These are phyloP conservation scores for Penicillium hordei DNA, from an alignment of 2,329 filamentous ascomycete species.

Conservation along the genomic window DNA sequence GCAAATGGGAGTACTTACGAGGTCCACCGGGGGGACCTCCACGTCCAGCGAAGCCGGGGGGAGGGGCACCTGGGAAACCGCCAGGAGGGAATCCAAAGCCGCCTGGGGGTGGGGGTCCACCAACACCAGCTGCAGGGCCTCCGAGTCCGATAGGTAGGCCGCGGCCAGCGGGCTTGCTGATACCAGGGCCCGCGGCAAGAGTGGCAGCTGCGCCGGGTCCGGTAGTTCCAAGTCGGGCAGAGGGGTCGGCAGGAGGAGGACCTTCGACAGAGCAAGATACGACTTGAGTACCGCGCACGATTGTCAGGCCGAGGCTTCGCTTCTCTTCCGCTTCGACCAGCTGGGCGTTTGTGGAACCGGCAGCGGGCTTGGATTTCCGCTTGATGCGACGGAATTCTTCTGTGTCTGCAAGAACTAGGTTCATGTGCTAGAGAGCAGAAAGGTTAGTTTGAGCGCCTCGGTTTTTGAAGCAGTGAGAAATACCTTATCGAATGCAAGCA, in stretches of 20 bases:
- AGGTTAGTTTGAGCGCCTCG: slow-evolving; percentile 5
- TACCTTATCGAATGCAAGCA: slow-evolving; percentile 98
- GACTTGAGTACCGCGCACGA: slow-evolving; percentile 90
- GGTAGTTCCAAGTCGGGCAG: slow-evolving; percentile 78
- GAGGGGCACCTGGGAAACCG: slow-evolving; percentile 54
- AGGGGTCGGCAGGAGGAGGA: slow-evolving; percentile 89
- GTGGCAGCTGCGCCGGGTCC: slow-evolving; percentile 66
- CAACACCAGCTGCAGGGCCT: slow-evolving; percentile 85
- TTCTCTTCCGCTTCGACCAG: slow-evolving; percentile 92
- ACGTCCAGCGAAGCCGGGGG: slow-evolving; percentile 53
- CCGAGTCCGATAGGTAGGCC: slow-evolving; percentile 80
- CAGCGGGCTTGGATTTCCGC: slow-evolving; percentile 69
- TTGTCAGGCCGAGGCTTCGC: slow-evolving; percentile 91
- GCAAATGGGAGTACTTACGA: slow-evolving; percentile 46
- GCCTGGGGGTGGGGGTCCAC: slow-evolving; percentile 68
- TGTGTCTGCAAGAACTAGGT: slow-evolving; percentile 95
- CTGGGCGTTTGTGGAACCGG: slow-evolving; percentile 60
- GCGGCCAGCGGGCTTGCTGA: slow-evolving; percentile 85
- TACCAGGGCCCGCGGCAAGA: slow-evolving; percentile 79
- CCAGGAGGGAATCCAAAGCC: slow-evolving; percentile 54
- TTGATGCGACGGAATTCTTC: slow-evolving; percentile 95
- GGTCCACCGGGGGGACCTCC: slow-evolving; percentile 53
- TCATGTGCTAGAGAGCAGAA: slow-evolving; percentile 75
- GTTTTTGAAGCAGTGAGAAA: slow-evolving; percentile 12
- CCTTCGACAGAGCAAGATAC: slow-evolving; percentile 95